Base-by-base conservation (phyloP, 768 basidiomycete genomes). In the Sistotremastrum niveocremeum region DNA sequence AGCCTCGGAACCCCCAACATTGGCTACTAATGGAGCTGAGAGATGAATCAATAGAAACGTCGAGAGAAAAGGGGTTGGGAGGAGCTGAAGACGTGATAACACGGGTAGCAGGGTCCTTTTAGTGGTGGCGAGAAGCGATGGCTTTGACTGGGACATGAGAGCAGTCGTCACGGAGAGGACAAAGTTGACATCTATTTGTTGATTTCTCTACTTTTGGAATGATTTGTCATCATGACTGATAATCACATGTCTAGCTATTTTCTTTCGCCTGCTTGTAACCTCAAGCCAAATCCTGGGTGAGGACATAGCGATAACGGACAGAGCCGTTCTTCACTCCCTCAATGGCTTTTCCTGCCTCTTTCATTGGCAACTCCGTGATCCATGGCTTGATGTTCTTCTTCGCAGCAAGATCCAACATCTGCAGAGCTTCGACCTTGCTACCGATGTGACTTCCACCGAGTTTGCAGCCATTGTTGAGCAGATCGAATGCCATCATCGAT, bases 401-500 rank as follows among this genome's bases (percentile, higher is more conserved):
- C 12, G 63, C 64, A 1, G 65, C 65, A 37, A 71, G 59, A 42
- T 63, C 57, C 45, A 71, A 60, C 69, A 71, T 71, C 47, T 60
- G 61, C 34, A 52, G 42, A 34, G 60, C 61, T 51, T 70, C 68
- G 37, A 53, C 56, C 53, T 65, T 67, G 51, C 54, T 58, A 28
- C 70, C 70, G 42, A 71, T 59, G 56, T 69, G 67, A 37, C 58
- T 58, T 28, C 62, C 63, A n/a, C 60, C 49, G 34, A 54, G 28
- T 38, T 37, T 47, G n/a, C 36, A 31, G 10, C 46, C 49, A 50
- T 57, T 58, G 41, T 41, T 45, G 37, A 57, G 53, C 43, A 68
- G 57, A 28, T 60, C 54, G 46, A 61, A 59, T 34, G 56, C 56
- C 29, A 53, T 54, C 45, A 65, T 52, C 28, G 59, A 52, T 12